Evolutionary conservation across 768 basidiomycete genomes (phyloP), one percentile per base, ranked within the genome.

Genomic region (Hysterangium stoloniferum): DNA sequence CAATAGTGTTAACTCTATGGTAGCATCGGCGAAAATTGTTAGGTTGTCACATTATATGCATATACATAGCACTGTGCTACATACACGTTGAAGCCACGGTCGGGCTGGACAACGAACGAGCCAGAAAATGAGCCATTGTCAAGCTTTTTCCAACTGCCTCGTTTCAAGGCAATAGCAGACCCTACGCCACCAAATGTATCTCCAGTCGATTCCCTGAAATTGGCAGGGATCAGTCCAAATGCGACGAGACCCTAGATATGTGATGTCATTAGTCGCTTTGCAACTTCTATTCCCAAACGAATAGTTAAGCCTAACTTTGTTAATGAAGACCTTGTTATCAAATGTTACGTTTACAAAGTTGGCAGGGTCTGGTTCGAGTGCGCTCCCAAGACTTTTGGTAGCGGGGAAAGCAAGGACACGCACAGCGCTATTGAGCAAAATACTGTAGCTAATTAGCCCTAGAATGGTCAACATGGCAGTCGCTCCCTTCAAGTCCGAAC

Each of bases 161-260:
- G 66, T 62, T 81, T 75, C 50, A 83, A 54, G 1, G 78, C 72
- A 19, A 82, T 79, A 1, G 78, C 79, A 47, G 79, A 79, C 15
- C 81, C 81, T 17, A 82, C 71, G 8, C 79, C 80, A 19, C 82
- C 82, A 5, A 82, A 54, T 0, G 79, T 81, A 53, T 81, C 76
- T 2, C 75, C 76, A 0, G 75, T 78, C 0, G 76, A 78, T 29
- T 82, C 80, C 4, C 54, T 67, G 55, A 75, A 73, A 57, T 79
- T 68, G 2, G 78, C 74, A 1, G 78, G 76, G 47, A 83, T 80
- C n/a, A 75, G 63, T 4, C 80, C 80, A 58, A 81, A 82, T 1
- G 67, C 80, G 13, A 80, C 78, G 0, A 80, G 58, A 17, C 78
- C 79, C 75, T 80, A 51, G 43, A 17, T 24, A 8, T 17, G 28